Evolutionary conservation across 371 early-diverging fungal species (phyloP), one percentile per base, ranked within the genome.

Genomic region (Syncephalastrum monosporum): DNA sequence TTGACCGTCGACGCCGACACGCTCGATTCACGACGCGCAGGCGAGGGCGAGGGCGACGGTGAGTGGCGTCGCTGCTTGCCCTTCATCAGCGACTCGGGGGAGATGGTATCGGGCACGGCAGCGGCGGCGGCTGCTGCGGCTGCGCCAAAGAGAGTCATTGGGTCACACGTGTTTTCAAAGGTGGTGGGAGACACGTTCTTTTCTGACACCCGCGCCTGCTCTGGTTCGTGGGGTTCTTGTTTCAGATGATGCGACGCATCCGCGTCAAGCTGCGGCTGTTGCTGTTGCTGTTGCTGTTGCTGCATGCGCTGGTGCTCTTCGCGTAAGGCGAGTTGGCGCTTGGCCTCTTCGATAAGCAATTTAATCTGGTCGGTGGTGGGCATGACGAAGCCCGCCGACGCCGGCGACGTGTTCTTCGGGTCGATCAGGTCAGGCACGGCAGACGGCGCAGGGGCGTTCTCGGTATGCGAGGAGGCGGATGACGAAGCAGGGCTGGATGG

Each of bases 291-390:
- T 1, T 21, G 17, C 5, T 7, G 24, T 6, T 43, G 17, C 27
- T 46, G 27, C 29, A 44, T 16, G 42, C 45, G 45, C 29, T 46
- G 55, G 12, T 55, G 55, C 41, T 58, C 51, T 46, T 58, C 58
- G 15, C 52, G 58, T 17, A 58, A 44, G 13, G 43, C 53, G 4
- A 78, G 52, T 27, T 75, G 78, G 3, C 53, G 64, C 43, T 78
- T 78, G 42, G 78, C 78, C 6, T 68, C 53, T 25, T 78, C 78
- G 56, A 78, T 75, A 3, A 78, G 57, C 29, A 72, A 69, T 17
- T 71, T 72, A 24, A 78, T 71, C 47, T 78, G 73, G 47, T 78
- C 78, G 3, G 71, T 72, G 2, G 75, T 64, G 10, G 73, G 73
- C 57, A 68, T 61, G 43, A 53, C 49, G 17, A 66, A 33, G 24